A percentile compares a stretch with the other conserved stretches of the same genome.
phyloP scores from a whole-genome alignment of 2,329 filamentous ascomycete species.

The Paraconiothyrium sp. region DNA sequence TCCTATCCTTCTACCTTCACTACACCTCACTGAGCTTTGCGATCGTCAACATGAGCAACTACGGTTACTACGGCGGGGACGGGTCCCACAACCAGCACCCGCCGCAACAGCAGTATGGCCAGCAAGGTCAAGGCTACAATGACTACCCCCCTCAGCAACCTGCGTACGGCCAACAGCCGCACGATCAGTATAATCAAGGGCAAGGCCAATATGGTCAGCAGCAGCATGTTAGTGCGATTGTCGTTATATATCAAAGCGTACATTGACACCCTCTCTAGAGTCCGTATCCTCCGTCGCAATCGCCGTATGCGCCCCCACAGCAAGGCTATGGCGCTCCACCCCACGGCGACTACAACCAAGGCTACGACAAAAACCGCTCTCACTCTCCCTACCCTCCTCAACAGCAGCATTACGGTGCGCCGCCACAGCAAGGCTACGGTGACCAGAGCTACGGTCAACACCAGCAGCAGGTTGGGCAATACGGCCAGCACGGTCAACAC shows the following conservation, averaged over 20 bases:
- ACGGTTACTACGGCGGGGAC: constrained; percentile 49
- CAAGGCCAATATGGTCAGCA: constrained; percentile 41
- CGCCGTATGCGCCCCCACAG: constrained; percentile 40
- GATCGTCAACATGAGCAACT: constrained; percentile 33
- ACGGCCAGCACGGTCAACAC: constrained; percentile 15
- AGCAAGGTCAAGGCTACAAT: constrained; percentile 27
- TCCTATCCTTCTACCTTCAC: constrained; percentile 11
- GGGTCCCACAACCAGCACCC: constrained; percentile 36
- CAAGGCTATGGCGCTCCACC: constrained; percentile 42
- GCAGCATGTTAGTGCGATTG: constrained; percentile 23
- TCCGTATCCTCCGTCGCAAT: constrained; percentile 42
- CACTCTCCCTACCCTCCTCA: constrained; percentile 47
- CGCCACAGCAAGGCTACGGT: constrained; percentile 36
- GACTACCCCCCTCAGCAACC: constrained; percentile 34
- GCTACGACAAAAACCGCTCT: constrained; percentile 47
- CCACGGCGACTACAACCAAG: constrained; percentile 42
- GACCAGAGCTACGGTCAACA: constrained; percentile 46
- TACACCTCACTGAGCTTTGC: constrained; percentile 5
- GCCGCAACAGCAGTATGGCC: constrained; percentile 35
- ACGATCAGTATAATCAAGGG: constrained; percentile 42
- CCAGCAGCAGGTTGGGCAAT: constrained; percentile 21
- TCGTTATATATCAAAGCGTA: neutral
- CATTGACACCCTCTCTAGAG: constrained; percentile 25
- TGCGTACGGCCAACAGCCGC: constrained; percentile 36
- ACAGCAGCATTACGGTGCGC: constrained; percentile 30